Conservation (phyloP, 495 filamentous ascomycete species). For the Penicillium nucicola region DNA sequence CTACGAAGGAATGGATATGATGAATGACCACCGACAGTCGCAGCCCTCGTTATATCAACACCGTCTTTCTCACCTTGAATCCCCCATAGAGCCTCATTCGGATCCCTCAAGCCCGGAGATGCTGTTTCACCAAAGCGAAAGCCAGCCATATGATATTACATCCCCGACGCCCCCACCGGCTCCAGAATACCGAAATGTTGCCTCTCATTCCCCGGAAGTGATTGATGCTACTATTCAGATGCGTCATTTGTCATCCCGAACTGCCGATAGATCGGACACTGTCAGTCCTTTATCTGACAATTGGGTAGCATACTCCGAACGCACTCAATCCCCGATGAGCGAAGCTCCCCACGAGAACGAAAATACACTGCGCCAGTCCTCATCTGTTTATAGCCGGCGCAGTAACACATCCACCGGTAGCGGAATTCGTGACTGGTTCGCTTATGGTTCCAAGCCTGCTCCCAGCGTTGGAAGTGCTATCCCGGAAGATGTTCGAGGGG, state of each 20-base stretch:
- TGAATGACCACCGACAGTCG: conserved; percentile 20
- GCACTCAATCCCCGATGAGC: conserved; percentile 41
- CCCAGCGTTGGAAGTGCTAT: conserved; percentile 30
- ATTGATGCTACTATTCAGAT: conserved; percentile 14
- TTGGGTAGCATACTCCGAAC: conserved; percentile 60
- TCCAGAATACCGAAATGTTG: conserved; percentile 25
- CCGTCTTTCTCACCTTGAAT: conserved; percentile 30
- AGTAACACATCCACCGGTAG: conserved; percentile 29
- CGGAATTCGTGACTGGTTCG: conserved; percentile 38
- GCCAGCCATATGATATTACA: conserved; percentile 26
- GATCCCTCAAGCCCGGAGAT: conserved; percentile 39
- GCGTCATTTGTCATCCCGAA: conserved; percentile 20
- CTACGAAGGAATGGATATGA: conserved; percentile 27
- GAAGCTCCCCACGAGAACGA: conserved; percentile 27
- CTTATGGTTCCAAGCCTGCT: conserved; percentile 30
- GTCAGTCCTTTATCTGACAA: conserved; percentile 51
- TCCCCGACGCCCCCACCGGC: conserved; percentile 18
- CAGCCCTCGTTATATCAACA: conserved; percentile 18
- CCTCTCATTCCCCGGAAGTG: conserved; percentile 15
- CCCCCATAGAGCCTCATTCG: conserved; percentile 27
- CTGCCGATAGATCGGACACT: conserved; percentile 29
- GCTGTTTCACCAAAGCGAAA: conserved; percentile 24
- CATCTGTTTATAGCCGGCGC: conserved; percentile 42
- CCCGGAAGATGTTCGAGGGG: conserved; percentile 35
- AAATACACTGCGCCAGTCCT: conserved; percentile 37